Percentiles rank a stretch among this genome's conserved stretches.
These are phyloP conservation scores for Leishmania tropica DNA, from an alignment of 208 protist genomes.

Conservation along the genomic window DNA sequence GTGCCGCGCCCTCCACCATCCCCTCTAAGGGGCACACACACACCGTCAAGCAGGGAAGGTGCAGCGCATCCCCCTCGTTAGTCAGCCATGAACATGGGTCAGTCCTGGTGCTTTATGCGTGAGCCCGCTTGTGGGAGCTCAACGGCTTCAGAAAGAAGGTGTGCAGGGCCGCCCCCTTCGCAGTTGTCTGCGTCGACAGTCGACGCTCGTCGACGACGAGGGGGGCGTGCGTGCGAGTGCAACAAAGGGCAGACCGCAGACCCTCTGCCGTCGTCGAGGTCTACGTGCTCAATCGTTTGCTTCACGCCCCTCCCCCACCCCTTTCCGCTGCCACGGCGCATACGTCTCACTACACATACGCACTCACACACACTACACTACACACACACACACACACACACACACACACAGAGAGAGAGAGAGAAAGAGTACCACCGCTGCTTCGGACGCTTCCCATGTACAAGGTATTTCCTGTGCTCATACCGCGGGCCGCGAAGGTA, in stretches of 20 bases:
- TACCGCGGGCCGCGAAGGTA: conserved; percentile 43
- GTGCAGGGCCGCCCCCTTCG: not conserved
- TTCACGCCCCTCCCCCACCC: not conserved
- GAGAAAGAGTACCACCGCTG: not conserved
- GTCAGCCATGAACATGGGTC: not conserved
- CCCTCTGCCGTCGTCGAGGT: not conserved
- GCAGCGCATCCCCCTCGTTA: not conserved
- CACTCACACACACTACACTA: not conserved
- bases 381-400: not conserved
- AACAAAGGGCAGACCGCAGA: not conserved
- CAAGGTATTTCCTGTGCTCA: conserved; percentile 32
- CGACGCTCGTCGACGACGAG: too few species aligned
- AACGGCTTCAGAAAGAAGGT: not conserved
- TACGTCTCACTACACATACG: not conserved
- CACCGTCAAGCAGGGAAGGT: not conserved
- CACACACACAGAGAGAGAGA: not conserved
- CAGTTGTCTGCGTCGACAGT: not conserved
- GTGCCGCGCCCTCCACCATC: not conserved
- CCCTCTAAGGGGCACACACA: not conserved
- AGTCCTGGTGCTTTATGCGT: not conserved
- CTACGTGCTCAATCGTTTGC: not conserved
- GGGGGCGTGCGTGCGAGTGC: too few species aligned
- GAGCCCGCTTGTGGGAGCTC: not conserved
- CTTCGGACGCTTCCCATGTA: conserved; percentile 12
- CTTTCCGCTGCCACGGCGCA: not conserved